Conservation (phyloP, 305 asterid species). For the Ilex paraguariensis region DNA sequence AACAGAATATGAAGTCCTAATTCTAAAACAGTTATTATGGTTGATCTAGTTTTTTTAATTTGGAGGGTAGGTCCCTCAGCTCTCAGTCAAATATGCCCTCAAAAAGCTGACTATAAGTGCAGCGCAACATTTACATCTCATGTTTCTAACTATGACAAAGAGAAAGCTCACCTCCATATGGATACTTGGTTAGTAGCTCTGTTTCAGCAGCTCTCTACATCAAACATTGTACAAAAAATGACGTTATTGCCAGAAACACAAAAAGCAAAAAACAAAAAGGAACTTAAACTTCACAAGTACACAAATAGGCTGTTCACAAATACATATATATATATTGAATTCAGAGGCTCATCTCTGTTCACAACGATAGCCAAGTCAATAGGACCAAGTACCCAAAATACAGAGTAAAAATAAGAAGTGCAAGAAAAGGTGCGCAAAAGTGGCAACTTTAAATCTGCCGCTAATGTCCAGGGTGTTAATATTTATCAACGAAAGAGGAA, state of each 20-base stretch:
- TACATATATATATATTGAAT: neutral
- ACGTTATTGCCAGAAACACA: slow-evolving; percentile 7
- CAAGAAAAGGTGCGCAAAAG: too few relatives aligned
- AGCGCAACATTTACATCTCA: too few relatives aligned
- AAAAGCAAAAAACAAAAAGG: slow-evolving; percentile 4
- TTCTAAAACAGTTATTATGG: neutral
- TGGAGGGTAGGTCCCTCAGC: neutral
- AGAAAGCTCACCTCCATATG: slow-evolving; percentile 78
- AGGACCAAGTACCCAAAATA: too few relatives aligned
- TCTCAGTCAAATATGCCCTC: neutral
- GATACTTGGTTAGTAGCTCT: slow-evolving; percentile 73
- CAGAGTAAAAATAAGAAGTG: too few relatives aligned
- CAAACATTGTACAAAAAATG: slow-evolving; percentile 8
- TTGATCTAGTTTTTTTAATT: too few relatives aligned
- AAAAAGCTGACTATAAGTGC: neutral
- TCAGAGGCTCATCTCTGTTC: too few relatives aligned
- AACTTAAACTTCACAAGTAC: neutral
- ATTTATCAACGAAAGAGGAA: too few relatives aligned
- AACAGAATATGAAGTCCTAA: neutral
- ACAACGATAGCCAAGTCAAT: too few relatives aligned
- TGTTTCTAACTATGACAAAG: neutral
- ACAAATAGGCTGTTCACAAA: neutral
- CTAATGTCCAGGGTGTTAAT: too few relatives aligned
- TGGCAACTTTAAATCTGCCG: too few relatives aligned
- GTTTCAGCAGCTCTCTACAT: slow-evolving; percentile 96